Evolutionary conservation across 2,329 filamentous ascomycete species (phyloP).

Genomic region (Alternaria infectoria): DNA sequence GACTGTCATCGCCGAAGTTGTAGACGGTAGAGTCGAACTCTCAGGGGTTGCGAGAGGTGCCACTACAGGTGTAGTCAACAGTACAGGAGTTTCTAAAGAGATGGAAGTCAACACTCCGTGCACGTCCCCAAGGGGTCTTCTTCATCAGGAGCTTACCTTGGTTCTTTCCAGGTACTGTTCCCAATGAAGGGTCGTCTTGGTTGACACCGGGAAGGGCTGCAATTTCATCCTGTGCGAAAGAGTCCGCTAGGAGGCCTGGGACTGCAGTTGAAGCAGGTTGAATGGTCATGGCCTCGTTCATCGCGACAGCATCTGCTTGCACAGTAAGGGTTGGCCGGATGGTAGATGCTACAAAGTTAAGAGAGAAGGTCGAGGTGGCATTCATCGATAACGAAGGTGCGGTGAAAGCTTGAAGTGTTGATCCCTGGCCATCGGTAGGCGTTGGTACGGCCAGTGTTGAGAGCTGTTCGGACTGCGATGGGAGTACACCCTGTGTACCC

Average conservation of each 20-base stretch:
- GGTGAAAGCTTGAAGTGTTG: neutral
- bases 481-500: neutral
- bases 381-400: neutral
- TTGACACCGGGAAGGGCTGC: constrained; percentile 11
- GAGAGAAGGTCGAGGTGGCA: neutral
- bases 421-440: neutral
- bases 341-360: neutral
- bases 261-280: neutral
- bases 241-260: neutral
- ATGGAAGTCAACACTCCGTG: neutral
- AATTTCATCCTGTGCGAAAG: neutral
- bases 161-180: neutral
- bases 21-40: neutral
- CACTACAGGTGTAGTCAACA: neutral
- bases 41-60: neutral
- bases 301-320: neutral
- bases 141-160: neutral
- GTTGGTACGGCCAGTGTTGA: neutral
- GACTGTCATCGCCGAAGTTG: neutral
- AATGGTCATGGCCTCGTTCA: neutral
- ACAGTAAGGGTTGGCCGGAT: neutral
- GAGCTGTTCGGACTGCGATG: neutral
- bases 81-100: neutral
- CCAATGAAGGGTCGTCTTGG: constrained; percentile 1
- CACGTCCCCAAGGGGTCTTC: neutral